Conservation (phyloP, 768 basidiomycete species). For the Boletus sp. region DNA sequence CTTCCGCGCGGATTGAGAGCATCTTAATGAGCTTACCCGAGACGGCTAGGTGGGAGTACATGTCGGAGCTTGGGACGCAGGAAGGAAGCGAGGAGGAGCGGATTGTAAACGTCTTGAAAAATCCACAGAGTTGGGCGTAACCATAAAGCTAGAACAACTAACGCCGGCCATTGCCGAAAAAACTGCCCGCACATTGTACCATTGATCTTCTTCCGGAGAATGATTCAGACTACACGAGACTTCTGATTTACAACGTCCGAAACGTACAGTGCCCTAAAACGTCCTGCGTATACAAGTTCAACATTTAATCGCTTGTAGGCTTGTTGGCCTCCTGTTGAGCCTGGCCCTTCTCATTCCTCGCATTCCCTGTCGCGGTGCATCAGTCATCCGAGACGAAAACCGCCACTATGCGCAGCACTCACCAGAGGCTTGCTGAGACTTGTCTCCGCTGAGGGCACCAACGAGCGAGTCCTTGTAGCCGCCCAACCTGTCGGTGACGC, state of each 20-base stretch:
- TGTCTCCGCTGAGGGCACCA: constrained; percentile 56
- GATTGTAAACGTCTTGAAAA: constrained; percentile 57
- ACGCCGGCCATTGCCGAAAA: background rate
- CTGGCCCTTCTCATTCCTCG: constrained; percentile 51
- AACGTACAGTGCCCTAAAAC: background rate
- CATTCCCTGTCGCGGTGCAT: constrained; percentile 40
- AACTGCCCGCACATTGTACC: background rate
- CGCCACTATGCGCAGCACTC: constrained; percentile 1
- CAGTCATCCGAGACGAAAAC: fast-evolving
- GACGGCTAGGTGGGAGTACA: constrained; percentile 88
- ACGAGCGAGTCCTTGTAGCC: constrained; percentile 55
- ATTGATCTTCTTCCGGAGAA: background rate
- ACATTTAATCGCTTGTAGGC: constrained; percentile 5
- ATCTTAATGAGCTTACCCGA: constrained; percentile 89
- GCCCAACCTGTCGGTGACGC: constrained; percentile 39
- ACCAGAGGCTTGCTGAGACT: constrained; percentile 49
- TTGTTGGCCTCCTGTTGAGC: constrained; percentile 54
- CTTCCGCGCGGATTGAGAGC: constrained; percentile 84
- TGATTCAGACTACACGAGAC: background rate
- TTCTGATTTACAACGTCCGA: background rate
- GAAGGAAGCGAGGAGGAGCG: constrained; percentile 64
- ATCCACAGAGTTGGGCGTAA: constrained; percentile 61
- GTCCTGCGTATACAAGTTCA: background rate
- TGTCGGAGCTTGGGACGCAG: constrained; percentile 65
- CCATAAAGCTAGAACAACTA: too few species aligned